Evolutionary conservation across 495 filamentous ascomycete genomes (phyloP).

Genomic region (Glonium stellatum): DNA sequence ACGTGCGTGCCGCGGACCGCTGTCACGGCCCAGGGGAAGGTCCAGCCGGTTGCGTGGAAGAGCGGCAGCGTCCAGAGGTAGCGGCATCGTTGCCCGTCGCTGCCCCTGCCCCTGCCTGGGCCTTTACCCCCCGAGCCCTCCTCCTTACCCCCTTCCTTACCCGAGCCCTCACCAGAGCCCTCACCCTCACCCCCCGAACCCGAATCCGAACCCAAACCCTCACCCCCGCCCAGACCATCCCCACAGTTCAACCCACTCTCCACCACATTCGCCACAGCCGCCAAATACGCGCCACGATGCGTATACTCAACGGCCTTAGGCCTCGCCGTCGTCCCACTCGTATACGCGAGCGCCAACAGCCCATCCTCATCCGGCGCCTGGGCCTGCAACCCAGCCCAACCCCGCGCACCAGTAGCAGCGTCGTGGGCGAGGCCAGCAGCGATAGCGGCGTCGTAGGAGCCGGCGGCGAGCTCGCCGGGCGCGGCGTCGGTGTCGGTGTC

Average conservation of each 20-base stretch:
- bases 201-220: too few species aligned
- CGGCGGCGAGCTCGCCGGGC: slow-evolving; percentile 60
- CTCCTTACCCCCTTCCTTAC: too few species aligned
- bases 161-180: too few species aligned
- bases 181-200: too few species aligned
- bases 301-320: slow-evolving; percentile 95
- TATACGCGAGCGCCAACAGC: slow-evolving; percentile 81
- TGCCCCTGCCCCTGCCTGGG: too few species aligned
- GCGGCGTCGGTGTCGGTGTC: slow-evolving; percentile 80
- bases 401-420: slow-evolving; percentile 48
- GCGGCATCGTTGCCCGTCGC: too few species aligned
- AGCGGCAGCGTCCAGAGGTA: slow-evolving; percentile 93
- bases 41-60: slow-evolving; percentile 75
- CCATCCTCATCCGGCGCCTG: slow-evolving; percentile 68
- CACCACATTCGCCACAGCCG: slow-evolving; percentile 74
- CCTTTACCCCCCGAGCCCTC: too few species aligned
- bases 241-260: slow-evolving; percentile 78
- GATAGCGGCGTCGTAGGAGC: slow-evolving; percentile 79
- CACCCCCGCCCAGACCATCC: slow-evolving; percentile 52
- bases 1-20: slow-evolving; percentile 91
- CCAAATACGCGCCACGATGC: slow-evolving; percentile 80
- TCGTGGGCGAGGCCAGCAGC: slow-evolving; percentile 73
- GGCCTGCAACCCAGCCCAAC: slow-evolving; percentile 70
- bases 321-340: slow-evolving; percentile 82
- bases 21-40: slow-evolving; percentile 73